A percentile compares a stretch with the other conserved stretches of the same genome.
Evolutionary conservation across 352 stramenopile genomes (phyloP).

Genomic region (Pseudoperonospora humuli): DNA sequence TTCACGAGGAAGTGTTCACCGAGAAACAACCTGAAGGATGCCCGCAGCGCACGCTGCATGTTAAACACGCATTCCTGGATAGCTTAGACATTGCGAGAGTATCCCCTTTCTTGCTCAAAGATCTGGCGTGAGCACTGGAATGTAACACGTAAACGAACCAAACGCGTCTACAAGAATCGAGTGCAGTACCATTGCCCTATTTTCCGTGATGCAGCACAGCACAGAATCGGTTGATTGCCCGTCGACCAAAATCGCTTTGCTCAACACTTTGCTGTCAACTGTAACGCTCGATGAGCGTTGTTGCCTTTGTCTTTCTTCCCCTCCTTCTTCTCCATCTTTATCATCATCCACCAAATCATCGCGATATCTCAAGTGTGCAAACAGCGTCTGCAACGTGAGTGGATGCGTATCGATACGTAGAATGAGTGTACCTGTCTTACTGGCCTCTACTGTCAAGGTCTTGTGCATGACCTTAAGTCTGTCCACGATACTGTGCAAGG

Average conservation of each 20-base stretch:
- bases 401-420: constrained; percentile 64
- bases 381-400: constrained; percentile 69
- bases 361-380: constrained; percentile 63
- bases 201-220: constrained; percentile 78
- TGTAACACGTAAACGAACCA: constrained; percentile 78
- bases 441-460: constrained; percentile 70
- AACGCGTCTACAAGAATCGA: constrained; percentile 69
- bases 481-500: constrained; percentile 64
- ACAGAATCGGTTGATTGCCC: constrained; percentile 59
- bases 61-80: too few species aligned
- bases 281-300: constrained; percentile 48
- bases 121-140: constrained; percentile 65
- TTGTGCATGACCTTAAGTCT: constrained; percentile 67
- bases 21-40: too few species aligned
- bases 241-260: constrained; percentile 69
- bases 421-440: constrained; percentile 52
- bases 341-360: constrained; percentile 60
- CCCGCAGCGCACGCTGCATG: too few species aligned
- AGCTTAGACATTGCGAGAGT: too few species aligned
- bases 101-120: constrained; percentile 15
- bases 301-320: constrained; percentile 14
- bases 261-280: constrained; percentile 70
- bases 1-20: too few species aligned
- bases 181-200: constrained; percentile 70
- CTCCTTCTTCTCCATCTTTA: constrained; percentile 26